Conservation (phyloP, 768 basidiomycete genomes). For the Tulasnella sp. region DNA sequence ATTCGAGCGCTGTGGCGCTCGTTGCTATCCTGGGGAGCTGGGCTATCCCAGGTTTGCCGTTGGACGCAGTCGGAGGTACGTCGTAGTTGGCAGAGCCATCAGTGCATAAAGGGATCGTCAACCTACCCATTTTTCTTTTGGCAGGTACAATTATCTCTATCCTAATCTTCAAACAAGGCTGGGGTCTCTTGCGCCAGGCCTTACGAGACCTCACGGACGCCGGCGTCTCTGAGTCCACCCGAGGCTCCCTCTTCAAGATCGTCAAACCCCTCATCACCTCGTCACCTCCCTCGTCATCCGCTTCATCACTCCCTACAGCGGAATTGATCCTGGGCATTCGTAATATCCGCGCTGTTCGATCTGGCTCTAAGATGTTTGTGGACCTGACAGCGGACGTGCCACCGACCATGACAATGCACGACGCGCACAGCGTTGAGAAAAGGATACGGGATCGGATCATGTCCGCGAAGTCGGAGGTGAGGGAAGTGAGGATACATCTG, state of each 20-base stretch:
- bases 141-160: constrained; percentile 79
- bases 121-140: constrained; percentile 7
- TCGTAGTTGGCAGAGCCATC: constrained; percentile 20
- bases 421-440: constrained; percentile 49
- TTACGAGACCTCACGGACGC: constrained; percentile 78
- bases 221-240: constrained; percentile 50
- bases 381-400: constrained; percentile 72
- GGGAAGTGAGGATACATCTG: constrained; percentile 40
- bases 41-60: constrained; percentile 69
- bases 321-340: constrained; percentile 34
- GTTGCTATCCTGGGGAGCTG: constrained; percentile 87
- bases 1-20: constrained; percentile 83
- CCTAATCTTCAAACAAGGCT: constrained; percentile 73
- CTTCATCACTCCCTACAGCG: constrained; percentile 3
- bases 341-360: constrained; percentile 58
- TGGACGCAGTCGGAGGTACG: constrained; percentile 90
- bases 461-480: constrained; percentile 48
- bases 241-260: constrained; percentile 40
- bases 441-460: constrained; percentile 47
- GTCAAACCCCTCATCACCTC: constrained; percentile 44
- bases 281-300: constrained; percentile 20
- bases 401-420: constrained; percentile 40
- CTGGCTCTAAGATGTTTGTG: constrained; percentile 72
- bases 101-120: constrained; percentile 10
- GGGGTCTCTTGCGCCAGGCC: constrained; percentile 52